Percentiles rank a stretch among this genome's conserved stretches.
These are phyloP conservation scores for Pseudocercospora ulei DNA, from an alignment of 2,329 filamentous ascomycete genomes.

Conservation along the genomic window DNA sequence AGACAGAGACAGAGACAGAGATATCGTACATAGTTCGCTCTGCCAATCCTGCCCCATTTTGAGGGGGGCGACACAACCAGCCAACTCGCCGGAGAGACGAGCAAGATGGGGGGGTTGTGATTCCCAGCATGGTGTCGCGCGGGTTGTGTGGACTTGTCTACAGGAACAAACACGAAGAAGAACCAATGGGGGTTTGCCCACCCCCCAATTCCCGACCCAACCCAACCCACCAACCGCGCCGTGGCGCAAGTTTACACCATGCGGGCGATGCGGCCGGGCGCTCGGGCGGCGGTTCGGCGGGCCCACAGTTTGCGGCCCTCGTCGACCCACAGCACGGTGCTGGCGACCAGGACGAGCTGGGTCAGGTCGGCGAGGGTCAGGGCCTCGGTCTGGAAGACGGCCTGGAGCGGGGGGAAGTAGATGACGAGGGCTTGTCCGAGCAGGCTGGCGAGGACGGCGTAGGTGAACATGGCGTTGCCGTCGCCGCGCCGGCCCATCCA, in stretches of 20 bases:
- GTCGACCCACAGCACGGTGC: slow-evolving; percentile 89
- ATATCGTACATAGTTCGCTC: too few relatives aligned
- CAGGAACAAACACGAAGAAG: too few relatives aligned
- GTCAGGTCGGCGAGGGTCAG: slow-evolving; percentile 64
- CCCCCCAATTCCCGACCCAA: too few relatives aligned
- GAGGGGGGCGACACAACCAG: too few relatives aligned
- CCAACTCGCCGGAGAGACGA: too few relatives aligned
- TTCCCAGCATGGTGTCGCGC: too few relatives aligned
- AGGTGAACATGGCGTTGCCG: slow-evolving; percentile 90
- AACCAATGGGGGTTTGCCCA: too few relatives aligned
- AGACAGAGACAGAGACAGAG: too few relatives aligned
- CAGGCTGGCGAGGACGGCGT: slow-evolving; percentile 77
- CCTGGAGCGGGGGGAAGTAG: slow-evolving; percentile 86
- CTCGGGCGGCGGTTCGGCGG: slow-evolving; percentile 39
- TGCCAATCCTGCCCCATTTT: too few relatives aligned
- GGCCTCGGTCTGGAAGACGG: slow-evolving; percentile 91
- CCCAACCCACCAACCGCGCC: too few relatives aligned
- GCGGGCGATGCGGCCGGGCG: background rate
- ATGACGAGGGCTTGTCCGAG: slow-evolving; percentile 83
- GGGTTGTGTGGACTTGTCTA: too few relatives aligned
- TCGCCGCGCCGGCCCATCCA: slow-evolving; percentile 13
- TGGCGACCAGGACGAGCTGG: slow-evolving; percentile 63
- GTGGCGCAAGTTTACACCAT: slow-evolving; percentile 9
- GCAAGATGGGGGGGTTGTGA: too few relatives aligned
- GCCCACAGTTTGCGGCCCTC: slow-evolving; percentile 71